Evolutionary conservation across 441 rosid species (phyloP), one percentile per base, ranked within the genome.

Genomic region (Kokia cookei): DNA sequence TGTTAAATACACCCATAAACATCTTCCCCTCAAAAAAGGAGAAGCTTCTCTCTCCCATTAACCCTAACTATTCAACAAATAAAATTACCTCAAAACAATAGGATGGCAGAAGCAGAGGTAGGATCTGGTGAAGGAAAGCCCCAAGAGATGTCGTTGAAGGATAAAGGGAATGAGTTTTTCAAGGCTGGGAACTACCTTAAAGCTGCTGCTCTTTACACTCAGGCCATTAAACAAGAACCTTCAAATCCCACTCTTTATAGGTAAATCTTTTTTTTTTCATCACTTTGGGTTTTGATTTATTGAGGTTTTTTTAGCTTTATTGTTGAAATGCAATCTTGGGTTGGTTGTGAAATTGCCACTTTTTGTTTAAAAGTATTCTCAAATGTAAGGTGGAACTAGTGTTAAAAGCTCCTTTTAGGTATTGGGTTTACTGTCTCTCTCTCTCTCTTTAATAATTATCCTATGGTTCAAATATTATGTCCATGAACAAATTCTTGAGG

Each of bases 131-230:
- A 81, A 45, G 81, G 50, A 45, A 70, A 32, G 3, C 74, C 77
- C 48, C 86, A 81, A 14, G 88, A 83, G 79, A 75, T 76, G 32
- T 90, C 97, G 26, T 84, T 92, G 74, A 95, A 93, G 73, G 95
- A 92, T 27, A 89, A 93, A 81, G 97, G 98, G 11, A 93, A 95
- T 69, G 99, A 91, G 60, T 90, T 91, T 85, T 95, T 93, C 84
- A 93, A 95, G 84, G 92, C 95, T 7, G 98, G 98, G 54, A 95
- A 91, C 86, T 93, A 79, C 72, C 95, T 93, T 59, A 95, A 95
- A 89, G 99, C 99, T 54, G 99, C 98, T 60, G 99, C 98, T 81
- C 85, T 93, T 63, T 95, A 95, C 79, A 95, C 99, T 82, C 95
- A 91, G 79, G 98, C 97, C 40, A 93, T 95, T 73, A 95, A 95